Conservation (phyloP, 2,329 filamentous ascomycete species). For the Plectosphaerella sp. region DNA sequence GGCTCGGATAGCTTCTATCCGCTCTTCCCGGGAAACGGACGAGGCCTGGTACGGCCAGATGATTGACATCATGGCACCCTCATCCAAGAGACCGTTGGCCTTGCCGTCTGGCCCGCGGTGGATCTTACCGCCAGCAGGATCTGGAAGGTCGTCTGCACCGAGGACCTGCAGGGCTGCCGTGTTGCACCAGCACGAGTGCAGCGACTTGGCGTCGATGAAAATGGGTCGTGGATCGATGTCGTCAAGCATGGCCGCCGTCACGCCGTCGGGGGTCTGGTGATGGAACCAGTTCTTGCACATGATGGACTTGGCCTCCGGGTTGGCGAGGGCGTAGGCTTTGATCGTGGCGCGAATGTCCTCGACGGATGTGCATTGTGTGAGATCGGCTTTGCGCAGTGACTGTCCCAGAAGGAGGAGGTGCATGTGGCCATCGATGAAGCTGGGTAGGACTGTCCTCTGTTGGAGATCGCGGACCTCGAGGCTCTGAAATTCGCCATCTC, state of each 20-base stretch:
- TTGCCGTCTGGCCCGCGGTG: conserved; percentile 43
- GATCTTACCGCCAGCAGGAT: conserved; percentile 48
- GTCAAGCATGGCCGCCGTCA: conserved; percentile 34
- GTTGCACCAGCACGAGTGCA: conserved; percentile 55
- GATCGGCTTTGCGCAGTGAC: conserved; percentile 29
- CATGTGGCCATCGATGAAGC: conserved; percentile 40
- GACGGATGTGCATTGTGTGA: conserved; percentile 28
- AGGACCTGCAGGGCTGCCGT: conserved; percentile 45
- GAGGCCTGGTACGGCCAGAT: conserved; percentile 51
- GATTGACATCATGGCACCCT: conserved; percentile 46
- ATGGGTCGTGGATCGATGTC: conserved; percentile 44
- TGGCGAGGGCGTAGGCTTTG: conserved; percentile 22
- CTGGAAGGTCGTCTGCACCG: conserved; percentile 35
- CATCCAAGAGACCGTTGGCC: conserved; percentile 45
- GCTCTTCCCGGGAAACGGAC: conserved; percentile 42
- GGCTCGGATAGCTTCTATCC: conserved; percentile 39
- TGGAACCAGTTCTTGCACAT: conserved; percentile 39
- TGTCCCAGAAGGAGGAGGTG: conserved; percentile 37
- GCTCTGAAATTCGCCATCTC: not conserved
- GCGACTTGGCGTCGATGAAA: conserved; percentile 51
- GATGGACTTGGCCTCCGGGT: conserved; percentile 30
- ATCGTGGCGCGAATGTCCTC: conserved; percentile 31
- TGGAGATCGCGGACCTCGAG: conserved; percentile 1
- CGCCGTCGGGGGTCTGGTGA: conserved; percentile 33
- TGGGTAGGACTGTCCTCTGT: conserved; percentile 21